These are phyloP conservation scores for Microcyclospora tardicrescens DNA, from an alignment of 2,329 filamentous ascomycete species.

Conservation along the genomic window DNA sequence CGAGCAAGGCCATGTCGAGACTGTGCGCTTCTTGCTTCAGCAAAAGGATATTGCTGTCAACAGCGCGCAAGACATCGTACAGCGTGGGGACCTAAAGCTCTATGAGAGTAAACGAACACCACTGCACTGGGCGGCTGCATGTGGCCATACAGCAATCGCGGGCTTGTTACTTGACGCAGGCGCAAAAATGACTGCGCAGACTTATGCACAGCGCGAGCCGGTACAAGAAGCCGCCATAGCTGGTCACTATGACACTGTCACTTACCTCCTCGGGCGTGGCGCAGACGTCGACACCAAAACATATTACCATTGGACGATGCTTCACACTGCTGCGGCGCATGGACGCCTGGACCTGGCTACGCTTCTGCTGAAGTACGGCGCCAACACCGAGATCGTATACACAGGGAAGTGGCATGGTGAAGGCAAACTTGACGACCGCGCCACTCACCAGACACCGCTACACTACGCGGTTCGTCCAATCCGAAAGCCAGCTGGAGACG, in stretches of 20 bases:
- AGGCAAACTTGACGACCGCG: background rate
- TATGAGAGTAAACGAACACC: background rate
- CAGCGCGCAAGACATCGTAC: background rate
- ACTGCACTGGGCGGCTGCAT: background rate
- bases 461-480: background rate
- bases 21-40: background rate
- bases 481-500: background rate
- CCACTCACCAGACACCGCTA: background rate
- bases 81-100: background rate
- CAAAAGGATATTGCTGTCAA: background rate
- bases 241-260: background rate
- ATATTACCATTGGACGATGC: background rate
- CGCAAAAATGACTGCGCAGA: background rate
- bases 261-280: background rate
- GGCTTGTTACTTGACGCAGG: background rate
- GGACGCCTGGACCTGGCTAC: constrained; percentile 15
- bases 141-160: background rate
- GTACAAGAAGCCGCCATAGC: background rate
- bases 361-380: constrained; percentile 18
- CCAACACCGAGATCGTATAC: constrained; percentile 4
- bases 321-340: constrained; percentile 8
- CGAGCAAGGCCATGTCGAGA: background rate
- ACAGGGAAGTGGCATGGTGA: background rate
- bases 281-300: background rate
- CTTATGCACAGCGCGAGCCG: background rate